phyloP scores from a whole-genome alignment of 106 monocot genomes.

The Dendrobium catenatum region DNA sequence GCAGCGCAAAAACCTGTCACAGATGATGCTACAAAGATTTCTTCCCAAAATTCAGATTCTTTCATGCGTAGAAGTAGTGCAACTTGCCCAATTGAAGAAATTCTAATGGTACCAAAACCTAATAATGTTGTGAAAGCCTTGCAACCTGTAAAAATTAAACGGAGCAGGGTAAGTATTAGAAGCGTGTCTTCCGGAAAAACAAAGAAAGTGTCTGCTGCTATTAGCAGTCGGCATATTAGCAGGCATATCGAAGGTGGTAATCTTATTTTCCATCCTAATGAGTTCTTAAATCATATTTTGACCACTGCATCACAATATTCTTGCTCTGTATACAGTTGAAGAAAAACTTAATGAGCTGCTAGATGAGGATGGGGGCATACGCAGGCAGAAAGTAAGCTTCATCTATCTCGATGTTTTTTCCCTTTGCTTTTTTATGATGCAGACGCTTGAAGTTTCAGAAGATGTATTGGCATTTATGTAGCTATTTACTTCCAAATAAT shows the following conservation, averaged over 20 bases:
- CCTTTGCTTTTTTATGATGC: not conserved
- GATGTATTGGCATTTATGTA: not conserved
- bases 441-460: not conserved
- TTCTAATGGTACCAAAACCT: slow-evolving; percentile 18
- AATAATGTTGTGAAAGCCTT: slow-evolving; percentile 28
- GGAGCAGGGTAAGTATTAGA: slow-evolving; percentile 17
- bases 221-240: slow-evolving; percentile 29
- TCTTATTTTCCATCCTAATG: not conserved
- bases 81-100: slow-evolving; percentile 15
- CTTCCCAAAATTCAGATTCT: slow-evolving; percentile 18
- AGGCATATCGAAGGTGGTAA: slow-evolving; percentile 64
- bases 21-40: slow-evolving; percentile 15
- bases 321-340: slow-evolving; percentile 52
- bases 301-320: not conserved
- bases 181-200: slow-evolving; percentile 17
- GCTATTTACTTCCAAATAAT: slow-evolving; percentile 1
- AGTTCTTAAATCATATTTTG: not conserved
- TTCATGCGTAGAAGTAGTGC: slow-evolving; percentile 5
- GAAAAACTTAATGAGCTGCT: slow-evolving; percentile 72
- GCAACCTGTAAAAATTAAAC: slow-evolving; percentile 26
- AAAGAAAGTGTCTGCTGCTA: slow-evolving; percentile 12
- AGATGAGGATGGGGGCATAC: slow-evolving; percentile 79
- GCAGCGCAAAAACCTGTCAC: not conserved
- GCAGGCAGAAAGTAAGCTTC: slow-evolving; percentile 65
- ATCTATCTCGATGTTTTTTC: not conserved